These are phyloP conservation scores for Xylaria venustula DNA, from an alignment of 495 filamentous ascomycete genomes.

Conservation along the genomic window DNA sequence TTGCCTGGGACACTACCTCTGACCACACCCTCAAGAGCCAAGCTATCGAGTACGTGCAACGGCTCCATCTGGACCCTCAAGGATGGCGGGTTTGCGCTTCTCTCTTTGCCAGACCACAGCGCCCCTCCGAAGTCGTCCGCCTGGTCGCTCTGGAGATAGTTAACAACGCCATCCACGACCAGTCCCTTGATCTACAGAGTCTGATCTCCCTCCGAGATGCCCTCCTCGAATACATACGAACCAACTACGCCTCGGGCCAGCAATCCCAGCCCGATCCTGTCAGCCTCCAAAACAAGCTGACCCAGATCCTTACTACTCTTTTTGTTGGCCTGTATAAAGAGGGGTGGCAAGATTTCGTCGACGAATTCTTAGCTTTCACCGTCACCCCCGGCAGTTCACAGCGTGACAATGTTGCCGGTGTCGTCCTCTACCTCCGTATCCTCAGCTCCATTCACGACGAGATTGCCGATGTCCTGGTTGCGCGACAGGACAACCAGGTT, in stretches of 20 bases:
- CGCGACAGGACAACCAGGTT: slow-evolving; percentile 68
- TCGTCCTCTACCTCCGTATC: slow-evolving; percentile 84
- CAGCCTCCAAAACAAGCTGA: slow-evolving; percentile 92
- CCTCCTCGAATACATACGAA: slow-evolving; percentile 72
- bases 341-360: slow-evolving; percentile 83
- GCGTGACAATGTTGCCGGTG: slow-evolving; percentile 69
- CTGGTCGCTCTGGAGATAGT: slow-evolving; percentile 86
- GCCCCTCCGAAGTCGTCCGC: slow-evolving; percentile 76
- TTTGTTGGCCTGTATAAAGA: slow-evolving; percentile 81
- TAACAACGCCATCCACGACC: slow-evolving; percentile 80
- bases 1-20: slow-evolving; percentile 76
- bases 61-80: slow-evolving; percentile 70
- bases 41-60: slow-evolving; percentile 84
- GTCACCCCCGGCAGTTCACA: slow-evolving; percentile 49
- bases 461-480: slow-evolving; percentile 88
- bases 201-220: slow-evolving; percentile 70
- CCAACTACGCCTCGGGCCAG: slow-evolving; percentile 62
- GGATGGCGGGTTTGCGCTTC: slow-evolving; percentile 84
- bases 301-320: slow-evolving; percentile 89
- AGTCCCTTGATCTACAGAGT: slow-evolving; percentile 65
- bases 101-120: slow-evolving; percentile 82
- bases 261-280: slow-evolving; percentile 60
- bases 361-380: slow-evolving; percentile 76
- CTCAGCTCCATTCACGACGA: slow-evolving; percentile 91
- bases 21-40: slow-evolving; percentile 74